Evolutionary conservation across 192 early-diverging fungal species (phyloP).

Genomic region (Diversispora eburnea): DNA sequence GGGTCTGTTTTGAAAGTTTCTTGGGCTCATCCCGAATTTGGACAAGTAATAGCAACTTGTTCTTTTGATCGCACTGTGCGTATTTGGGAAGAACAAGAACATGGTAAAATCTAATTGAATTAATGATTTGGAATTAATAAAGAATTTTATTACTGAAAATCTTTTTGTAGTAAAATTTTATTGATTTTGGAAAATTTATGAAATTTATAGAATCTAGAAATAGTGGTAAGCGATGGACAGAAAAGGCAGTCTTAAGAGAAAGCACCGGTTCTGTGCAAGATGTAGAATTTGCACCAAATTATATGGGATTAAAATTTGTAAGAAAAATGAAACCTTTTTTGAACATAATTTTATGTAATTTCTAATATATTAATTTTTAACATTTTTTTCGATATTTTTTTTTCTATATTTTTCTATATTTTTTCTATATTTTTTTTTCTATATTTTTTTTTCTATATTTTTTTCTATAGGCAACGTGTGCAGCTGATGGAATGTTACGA

Average conservation of each 20-base stretch:
- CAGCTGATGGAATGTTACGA: constrained; percentile 78
- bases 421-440: constrained; percentile 12
- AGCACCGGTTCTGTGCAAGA: constrained; percentile 73
- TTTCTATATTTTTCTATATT: too few relatives aligned
- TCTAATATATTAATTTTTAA: neutral
- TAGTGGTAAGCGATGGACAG: constrained; percentile 67
- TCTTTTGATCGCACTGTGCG: constrained; percentile 88
- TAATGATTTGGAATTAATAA: neutral
- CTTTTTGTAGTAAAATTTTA: neutral
- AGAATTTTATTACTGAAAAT: neutral
- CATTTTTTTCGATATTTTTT: too few relatives aligned
- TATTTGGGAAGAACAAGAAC: constrained; percentile 88
- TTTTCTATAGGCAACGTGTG: constrained; percentile 60
- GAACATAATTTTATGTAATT: neutral
- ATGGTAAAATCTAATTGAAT: constrained; percentile 40
- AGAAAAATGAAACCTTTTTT: neutral
- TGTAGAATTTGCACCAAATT: constrained; percentile 88
- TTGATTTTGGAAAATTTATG: neutral
- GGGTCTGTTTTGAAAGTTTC: constrained; percentile 77
- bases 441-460: neutral
- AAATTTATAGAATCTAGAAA: constrained; percentile 45
- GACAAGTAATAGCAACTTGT: constrained; percentile 84
- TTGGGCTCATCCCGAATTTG: constrained; percentile 98
- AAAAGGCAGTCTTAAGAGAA: constrained; percentile 60
- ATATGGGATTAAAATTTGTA: constrained; percentile 74